These are phyloP conservation scores for Adansonia digitata DNA, from an alignment of 345 rosid genomes.

Conservation along the genomic window DNA sequence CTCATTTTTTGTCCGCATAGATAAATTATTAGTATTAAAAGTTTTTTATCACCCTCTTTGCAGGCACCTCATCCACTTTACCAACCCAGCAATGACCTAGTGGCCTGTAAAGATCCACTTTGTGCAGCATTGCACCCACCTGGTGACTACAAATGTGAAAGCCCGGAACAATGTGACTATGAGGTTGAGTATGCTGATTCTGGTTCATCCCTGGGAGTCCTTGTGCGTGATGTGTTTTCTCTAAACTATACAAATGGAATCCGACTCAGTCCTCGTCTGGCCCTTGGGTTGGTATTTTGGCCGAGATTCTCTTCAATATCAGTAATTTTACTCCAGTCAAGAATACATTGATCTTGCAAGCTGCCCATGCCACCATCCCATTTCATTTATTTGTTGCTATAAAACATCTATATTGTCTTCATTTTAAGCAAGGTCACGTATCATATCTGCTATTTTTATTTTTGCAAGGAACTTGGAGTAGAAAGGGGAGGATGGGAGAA, in stretches of 20 bases:
- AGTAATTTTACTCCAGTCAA: not conserved
- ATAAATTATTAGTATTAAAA: not conserved
- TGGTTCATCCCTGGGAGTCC: constrained; percentile 90
- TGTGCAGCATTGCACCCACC: constrained; percentile 65
- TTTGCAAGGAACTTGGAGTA: not conserved
- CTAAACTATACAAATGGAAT: constrained; percentile 55
- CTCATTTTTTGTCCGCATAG: not conserved
- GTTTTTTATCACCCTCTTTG: constrained; percentile 11
- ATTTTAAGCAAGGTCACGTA: not conserved
- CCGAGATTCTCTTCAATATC: not conserved
- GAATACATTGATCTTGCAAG: not conserved
- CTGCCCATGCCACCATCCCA: not conserved
- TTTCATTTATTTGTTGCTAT: no score
- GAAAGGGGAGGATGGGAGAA: not conserved
- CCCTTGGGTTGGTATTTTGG: constrained; percentile 54
- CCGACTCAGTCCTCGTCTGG: constrained; percentile 54
- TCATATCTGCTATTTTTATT: not conserved
- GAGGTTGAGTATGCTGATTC: constrained; percentile 92
- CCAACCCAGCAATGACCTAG: constrained; percentile 61
- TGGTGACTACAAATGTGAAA: constrained; percentile 45
- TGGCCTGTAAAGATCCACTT: constrained; percentile 61
- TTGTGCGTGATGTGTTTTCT: constrained; percentile 65
- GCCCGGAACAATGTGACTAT: constrained; percentile 76
- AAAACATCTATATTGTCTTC: no score
- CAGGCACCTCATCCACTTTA: constrained; percentile 94